Evolutionary conservation across 2,329 filamentous ascomycete species (phyloP), one percentile per base, ranked within the genome.

Genomic region (Fusarium lyarnte): DNA sequence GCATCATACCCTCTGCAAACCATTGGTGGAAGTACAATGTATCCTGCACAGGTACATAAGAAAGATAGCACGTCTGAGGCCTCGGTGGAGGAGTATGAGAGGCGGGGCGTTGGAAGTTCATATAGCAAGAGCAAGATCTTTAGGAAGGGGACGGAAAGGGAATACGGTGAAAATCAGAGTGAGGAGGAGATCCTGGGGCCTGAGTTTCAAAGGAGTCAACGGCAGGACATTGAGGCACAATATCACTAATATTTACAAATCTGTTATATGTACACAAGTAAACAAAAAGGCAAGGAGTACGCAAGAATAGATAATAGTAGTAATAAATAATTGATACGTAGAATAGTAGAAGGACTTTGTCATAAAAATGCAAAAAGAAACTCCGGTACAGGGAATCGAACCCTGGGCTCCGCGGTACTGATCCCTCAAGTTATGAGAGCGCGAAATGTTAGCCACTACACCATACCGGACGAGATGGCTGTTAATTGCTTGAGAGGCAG

Each of bases 391-490:
- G 74, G 74, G 74, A 76, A 76, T 76, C 74, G 74, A 76, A 76
- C 74, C 74, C 74, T 76, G 70, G 70, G 74, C 74, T 75, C 74
- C 70, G 73, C 73, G 74, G 73, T 64, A 57, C 60, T 47, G 21
- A 60, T 75, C 75, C 62, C 76, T 74, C 72, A 77, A 25, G 55
- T 69, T 66, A 64, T 78, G 77, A 78, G 66, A 78, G 77, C 77
- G 77, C 74, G 76, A 78, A 78, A 78, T 78, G 77, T 78, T 78
- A 76, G 77, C 77, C 77, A 78, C 76, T 78, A 78, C 77, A 78
- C 77, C 77, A 79, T 79, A 78, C 77, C 77, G 77, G 77, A 16
- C 9, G 8, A 29, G 27, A 29, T 9, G 27, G 27, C 27, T 29
- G 27, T 9, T 29, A 27, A 29, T 29, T 29, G 27, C 8, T 29